Percentiles rank a stretch among this genome's conserved stretches.
phyloP scores from a whole-genome alignment of 805 yeast genomes.

The Clavispora santaluciae region DNA sequence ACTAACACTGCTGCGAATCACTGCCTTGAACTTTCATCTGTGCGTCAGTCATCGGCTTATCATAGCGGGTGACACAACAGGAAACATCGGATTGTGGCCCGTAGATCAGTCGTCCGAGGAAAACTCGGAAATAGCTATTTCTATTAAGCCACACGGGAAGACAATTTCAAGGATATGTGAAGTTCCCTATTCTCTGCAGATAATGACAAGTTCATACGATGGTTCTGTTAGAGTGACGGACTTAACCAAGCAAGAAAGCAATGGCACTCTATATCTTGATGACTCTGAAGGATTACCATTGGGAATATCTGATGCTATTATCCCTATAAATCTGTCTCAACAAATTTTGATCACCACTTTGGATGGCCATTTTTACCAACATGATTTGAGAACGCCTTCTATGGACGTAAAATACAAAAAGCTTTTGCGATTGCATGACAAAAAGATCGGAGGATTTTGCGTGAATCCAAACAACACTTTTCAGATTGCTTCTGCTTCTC shows the following conservation, averaged over 20 bases:
- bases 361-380: conserved; percentile 70
- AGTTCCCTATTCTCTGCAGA: conserved; percentile 44
- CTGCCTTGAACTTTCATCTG: conserved; percentile 76
- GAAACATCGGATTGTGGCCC: conserved; percentile 86
- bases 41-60: conserved; percentile 54
- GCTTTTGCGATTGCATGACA: conserved; percentile 69
- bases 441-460: conserved; percentile 87
- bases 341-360: conserved; percentile 70
- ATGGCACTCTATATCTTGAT: conserved; percentile 42
- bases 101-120: conserved; percentile 44
- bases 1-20: conserved; percentile 67
- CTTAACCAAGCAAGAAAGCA: conserved; percentile 52
- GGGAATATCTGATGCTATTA: conserved; percentile 74
- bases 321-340: conserved; percentile 45
- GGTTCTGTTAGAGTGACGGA: conserved; percentile 79
- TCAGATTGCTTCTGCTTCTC: conserved; percentile 81
- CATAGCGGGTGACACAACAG: conserved; percentile 86
- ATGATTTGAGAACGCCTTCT: conserved; percentile 57
- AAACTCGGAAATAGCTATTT: conserved; percentile 49
- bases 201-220: conserved; percentile 78
- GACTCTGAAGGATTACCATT: conserved; percentile 46
- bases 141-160: conserved; percentile 71
- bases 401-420: conserved; percentile 18
- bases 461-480: conserved; percentile 64
- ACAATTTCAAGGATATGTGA: conserved; percentile 62